phyloP scores from a whole-genome alignment of 768 basidiomycete species.

The Psilocybe subaeruginosa region DNA sequence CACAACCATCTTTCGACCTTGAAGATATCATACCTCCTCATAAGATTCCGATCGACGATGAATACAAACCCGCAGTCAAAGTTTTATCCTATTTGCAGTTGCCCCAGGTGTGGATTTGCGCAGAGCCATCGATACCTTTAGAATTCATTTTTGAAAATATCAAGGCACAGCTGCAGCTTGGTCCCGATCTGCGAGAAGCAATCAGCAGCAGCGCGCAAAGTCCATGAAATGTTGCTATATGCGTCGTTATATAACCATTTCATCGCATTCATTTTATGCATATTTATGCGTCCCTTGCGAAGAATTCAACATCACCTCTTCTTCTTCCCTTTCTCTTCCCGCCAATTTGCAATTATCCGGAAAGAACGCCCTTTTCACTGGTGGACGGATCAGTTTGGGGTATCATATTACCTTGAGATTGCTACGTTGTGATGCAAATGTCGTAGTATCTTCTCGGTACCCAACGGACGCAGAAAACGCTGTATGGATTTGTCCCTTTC shows the following conservation, averaged over 20 bases:
- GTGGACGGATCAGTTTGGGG: conserved; percentile 36
- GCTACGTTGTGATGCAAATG: conserved; percentile 32
- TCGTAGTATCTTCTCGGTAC: conserved; percentile 34
- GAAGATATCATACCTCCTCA: conserved; percentile 21
- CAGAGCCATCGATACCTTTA: conserved; percentile 16
- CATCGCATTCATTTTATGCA: conserved; percentile 25
- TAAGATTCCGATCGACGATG: conserved; percentile 27
- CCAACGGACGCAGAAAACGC: conserved; percentile 33
- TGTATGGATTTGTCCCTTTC: conserved; percentile 36
- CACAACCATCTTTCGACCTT: background rate
- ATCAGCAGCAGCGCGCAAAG: background rate
- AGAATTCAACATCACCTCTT: conserved; percentile 31
- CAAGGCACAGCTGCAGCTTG: conserved; percentile 21
- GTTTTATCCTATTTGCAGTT: conserved; percentile 29
- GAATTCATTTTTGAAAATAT: conserved; percentile 21
- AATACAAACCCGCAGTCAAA: conserved; percentile 28
- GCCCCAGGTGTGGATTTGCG: conserved; percentile 16
- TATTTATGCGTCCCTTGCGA: conserved; percentile 31
- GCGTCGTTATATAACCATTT: conserved; percentile 24
- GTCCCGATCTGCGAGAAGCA: conserved; percentile 14
- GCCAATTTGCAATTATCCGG: conserved; percentile 25
- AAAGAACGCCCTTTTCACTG: conserved; percentile 35
- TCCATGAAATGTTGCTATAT: conserved; percentile 25
- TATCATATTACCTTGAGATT: conserved; percentile 33
- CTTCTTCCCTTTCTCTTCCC: conserved; percentile 29